These are phyloP conservation scores for Termitomyces sp. DNA, from an alignment of 768 basidiomycete genomes.

Conservation along the genomic window DNA sequence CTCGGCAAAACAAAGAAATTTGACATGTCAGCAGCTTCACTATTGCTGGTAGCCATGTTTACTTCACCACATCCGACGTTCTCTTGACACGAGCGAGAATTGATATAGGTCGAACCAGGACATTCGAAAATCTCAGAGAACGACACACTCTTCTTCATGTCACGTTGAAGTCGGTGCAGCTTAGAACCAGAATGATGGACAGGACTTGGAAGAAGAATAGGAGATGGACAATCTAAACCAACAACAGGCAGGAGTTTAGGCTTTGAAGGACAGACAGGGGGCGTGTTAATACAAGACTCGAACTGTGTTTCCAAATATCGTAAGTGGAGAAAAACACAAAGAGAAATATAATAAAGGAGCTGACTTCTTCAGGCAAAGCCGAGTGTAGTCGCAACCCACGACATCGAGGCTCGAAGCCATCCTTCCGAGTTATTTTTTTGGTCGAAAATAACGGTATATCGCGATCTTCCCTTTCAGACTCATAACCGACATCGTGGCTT, in stretches of 20 bases:
- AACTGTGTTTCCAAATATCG: not conserved
- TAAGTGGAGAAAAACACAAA: not conserved
- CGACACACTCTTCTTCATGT: not conserved
- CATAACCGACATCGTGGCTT: conserved; percentile 9
- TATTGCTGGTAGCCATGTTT: not conserved
- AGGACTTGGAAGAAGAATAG: conserved; percentile 7
- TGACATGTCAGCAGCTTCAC: not conserved
- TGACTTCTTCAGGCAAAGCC: not conserved
- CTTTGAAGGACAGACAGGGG: not conserved
- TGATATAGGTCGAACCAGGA: not conserved
- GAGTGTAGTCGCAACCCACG: not conserved
- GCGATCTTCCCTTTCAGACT: conserved; percentile 11
- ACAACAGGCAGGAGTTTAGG: conserved; percentile 2
- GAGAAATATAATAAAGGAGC: not conserved
- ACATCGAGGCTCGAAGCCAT: not conserved
- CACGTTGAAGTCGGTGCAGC: not conserved
- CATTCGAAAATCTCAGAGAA: not conserved
- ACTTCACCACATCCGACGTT: not conserved
- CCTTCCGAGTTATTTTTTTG: not conserved
- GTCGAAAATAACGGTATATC: not conserved
- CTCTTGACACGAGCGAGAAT: not conserved
- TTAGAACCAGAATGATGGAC: not conserved
- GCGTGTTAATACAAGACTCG: not conserved
- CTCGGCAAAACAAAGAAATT: not conserved
- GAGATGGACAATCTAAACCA: conserved; percentile 9